Conservation (phyloP, 352 stramenopile species). For the Phytophthora tubulina region DNA sequence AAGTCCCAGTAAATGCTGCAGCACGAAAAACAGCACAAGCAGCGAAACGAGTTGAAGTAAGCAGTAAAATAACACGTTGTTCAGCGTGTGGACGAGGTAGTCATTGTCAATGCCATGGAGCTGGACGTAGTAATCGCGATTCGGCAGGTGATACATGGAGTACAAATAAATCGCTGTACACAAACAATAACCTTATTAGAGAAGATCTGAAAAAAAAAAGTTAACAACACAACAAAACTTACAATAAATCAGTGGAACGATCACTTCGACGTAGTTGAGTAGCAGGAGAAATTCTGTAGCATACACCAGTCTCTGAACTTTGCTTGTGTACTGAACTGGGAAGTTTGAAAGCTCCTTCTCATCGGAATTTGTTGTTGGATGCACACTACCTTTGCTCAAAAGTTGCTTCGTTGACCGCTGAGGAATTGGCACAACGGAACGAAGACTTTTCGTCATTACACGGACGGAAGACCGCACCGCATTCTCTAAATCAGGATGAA, state of each 20-base stretch:
- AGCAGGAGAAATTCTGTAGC: slow-evolving; percentile 42
- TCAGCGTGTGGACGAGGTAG: slow-evolving; percentile 3
- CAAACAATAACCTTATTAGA: not conserved
- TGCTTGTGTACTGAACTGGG: slow-evolving; percentile 6
- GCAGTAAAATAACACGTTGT: slow-evolving; percentile 17
- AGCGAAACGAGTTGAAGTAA: slow-evolving; percentile 17
- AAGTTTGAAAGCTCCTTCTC: not conserved
- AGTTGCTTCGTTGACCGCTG: too few relatives aligned
- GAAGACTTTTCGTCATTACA: too few relatives aligned
- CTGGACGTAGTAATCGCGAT: slow-evolving; percentile 38
- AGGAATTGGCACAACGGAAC: too few relatives aligned
- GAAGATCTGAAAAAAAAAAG: not conserved
- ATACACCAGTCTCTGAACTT: slow-evolving; percentile 28
- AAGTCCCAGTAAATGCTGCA: slow-evolving; percentile 6
- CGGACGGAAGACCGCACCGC: too few relatives aligned
- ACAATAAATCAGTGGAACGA: slow-evolving; percentile 42
- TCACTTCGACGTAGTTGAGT: slow-evolving; percentile 47
- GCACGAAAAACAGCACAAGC: slow-evolving; percentile 5
- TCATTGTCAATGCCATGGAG: slow-evolving; percentile 8
- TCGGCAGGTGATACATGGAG: slow-evolving; percentile 36
- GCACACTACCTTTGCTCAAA: too few relatives aligned
- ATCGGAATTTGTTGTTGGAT: too few relatives aligned
- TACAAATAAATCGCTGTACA: slow-evolving; percentile 30
- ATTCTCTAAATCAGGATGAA: too few relatives aligned
- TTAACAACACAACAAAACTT: not conserved